phyloP scores from a whole-genome alignment of 352 stramenopile genomes.

The Phytophthora megakarya region DNA sequence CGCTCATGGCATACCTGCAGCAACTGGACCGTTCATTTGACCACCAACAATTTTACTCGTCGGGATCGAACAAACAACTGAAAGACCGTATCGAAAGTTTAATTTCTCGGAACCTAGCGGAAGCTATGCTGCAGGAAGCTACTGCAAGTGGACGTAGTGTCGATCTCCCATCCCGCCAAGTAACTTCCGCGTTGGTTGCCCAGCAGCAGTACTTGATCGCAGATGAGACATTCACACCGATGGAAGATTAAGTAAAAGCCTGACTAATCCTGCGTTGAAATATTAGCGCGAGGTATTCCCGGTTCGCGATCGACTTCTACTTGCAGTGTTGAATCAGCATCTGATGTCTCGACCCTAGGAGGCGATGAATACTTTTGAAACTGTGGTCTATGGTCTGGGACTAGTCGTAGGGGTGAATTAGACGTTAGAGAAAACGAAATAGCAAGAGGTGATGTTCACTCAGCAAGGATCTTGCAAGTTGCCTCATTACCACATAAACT shows the following conservation, averaged over 20 bases:
- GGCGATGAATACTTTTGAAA: slow-evolving; percentile 18
- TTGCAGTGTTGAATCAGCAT: slow-evolving; percentile 30
- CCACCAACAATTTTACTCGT: slow-evolving; percentile 47
- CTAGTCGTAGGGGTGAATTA: slow-evolving; percentile 3
- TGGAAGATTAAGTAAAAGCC: slow-evolving; percentile 48
- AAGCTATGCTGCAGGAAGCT: slow-evolving; percentile 60
- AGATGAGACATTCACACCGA: slow-evolving; percentile 38
- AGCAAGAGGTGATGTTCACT: slow-evolving; percentile 4
- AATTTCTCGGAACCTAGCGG: slow-evolving; percentile 59
- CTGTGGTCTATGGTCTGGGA: slow-evolving; percentile 2
- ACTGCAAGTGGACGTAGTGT: slow-evolving; percentile 19
- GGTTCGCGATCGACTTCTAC: slow-evolving; percentile 46
- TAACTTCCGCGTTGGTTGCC: slow-evolving; percentile 10
- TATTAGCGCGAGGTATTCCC: slow-evolving; percentile 23
- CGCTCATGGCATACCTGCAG: slow-evolving; percentile 65
- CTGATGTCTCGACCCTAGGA: slow-evolving; percentile 9
- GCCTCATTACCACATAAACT: slow-evolving; percentile 9
- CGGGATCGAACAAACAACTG: slow-evolving; percentile 48
- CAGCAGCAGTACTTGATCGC: slow-evolving; percentile 35
- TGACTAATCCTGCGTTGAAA: neutral
- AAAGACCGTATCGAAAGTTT: slow-evolving; percentile 59
- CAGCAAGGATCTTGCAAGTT: neutral
- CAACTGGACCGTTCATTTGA: slow-evolving; percentile 74
- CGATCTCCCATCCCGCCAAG: slow-evolving; percentile 6
- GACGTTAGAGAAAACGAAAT: slow-evolving; percentile 14